A percentile compares a stretch with the other conserved stretches of the same genome.
These are phyloP conservation scores for Gregarina niphandrodes DNA, from an alignment of 169 alveolate genomes.

Conservation along the genomic window DNA sequence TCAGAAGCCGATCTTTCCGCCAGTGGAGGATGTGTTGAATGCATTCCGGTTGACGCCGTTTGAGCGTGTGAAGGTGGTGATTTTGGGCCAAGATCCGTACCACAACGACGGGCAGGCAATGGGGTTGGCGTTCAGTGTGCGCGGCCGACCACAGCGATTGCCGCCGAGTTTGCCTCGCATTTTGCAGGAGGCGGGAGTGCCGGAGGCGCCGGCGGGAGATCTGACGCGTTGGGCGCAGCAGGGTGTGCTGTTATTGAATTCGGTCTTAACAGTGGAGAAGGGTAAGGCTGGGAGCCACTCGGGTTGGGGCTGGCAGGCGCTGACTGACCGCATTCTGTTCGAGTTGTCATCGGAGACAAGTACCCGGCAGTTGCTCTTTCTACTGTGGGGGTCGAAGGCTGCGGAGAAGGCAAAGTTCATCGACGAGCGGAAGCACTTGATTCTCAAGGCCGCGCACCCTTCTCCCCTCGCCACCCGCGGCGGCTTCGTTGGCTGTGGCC, in stretches of 20 bases:
- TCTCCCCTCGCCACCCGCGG: conserved; percentile 74
- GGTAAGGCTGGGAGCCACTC: conserved; percentile 17
- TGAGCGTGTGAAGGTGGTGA: conserved; percentile 68
- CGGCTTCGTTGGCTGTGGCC: conserved; percentile 37
- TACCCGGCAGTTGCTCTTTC: conserved; percentile 52
- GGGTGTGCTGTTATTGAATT: conserved; percentile 83
- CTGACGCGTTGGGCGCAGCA: conserved; percentile 84
- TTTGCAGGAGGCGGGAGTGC: too few species aligned
- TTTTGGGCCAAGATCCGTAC: conserved; percentile 95
- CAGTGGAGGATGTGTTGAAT: conserved; percentile 44
- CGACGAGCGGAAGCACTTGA: conserved; percentile 52
- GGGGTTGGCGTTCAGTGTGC: conserved; percentile 23
- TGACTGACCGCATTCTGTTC: conserved; percentile 57
- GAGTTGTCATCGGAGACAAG: conserved; percentile 41
- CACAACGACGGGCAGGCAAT: conserved; percentile 84
- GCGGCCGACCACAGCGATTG: conserved; percentile 53
- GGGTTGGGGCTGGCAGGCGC: conserved; percentile 61
- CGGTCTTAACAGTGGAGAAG: background rate
- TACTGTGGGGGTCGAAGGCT: conserved; percentile 70
- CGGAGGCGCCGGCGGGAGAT: too few species aligned
- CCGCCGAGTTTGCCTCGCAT: conserved; percentile 82
- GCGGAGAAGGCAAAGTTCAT: conserved; percentile 40
- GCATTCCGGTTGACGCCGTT: conserved; percentile 55
- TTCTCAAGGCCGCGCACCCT: conserved; percentile 86
- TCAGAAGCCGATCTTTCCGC: conserved; percentile 34